These are phyloP conservation scores for Amanita thiersii DNA, from an alignment of 768 basidiomycete genomes.

Conservation along the genomic window DNA sequence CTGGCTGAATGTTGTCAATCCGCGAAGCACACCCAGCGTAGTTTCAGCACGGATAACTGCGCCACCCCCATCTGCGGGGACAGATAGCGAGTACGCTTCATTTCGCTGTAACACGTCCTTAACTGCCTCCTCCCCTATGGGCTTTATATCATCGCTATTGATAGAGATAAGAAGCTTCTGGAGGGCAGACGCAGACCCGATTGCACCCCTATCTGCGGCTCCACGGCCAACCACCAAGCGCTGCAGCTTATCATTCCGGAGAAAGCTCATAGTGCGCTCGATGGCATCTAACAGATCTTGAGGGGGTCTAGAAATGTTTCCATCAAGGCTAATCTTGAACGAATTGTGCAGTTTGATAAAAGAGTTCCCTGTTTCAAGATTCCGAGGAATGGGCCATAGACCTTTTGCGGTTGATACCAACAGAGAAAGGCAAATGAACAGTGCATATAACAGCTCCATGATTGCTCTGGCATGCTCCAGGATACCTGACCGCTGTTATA, in stretches of 20 bases:
- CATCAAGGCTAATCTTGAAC: slow-evolving; percentile 47
- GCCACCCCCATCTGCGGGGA: slow-evolving; percentile 38
- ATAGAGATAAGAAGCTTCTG: slow-evolving; percentile 27
- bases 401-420: too few species aligned
- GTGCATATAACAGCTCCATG: too few species aligned
- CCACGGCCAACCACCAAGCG: slow-evolving; percentile 47
- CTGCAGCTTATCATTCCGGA: slow-evolving; percentile 36
- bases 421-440: too few species aligned
- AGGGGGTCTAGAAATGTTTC: slow-evolving; percentile 34
- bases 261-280: background rate
- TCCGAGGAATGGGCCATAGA: slow-evolving; percentile 42
- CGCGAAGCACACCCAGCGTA: slow-evolving; percentile 51
- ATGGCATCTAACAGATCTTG: slow-evolving; percentile 54
- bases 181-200: slow-evolving; percentile 28
- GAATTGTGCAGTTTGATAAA: slow-evolving; percentile 36
- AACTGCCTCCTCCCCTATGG: slow-evolving; percentile 38
- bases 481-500: too few species aligned
- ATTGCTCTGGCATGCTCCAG: too few species aligned
- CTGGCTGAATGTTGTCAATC: slow-evolving; percentile 58
- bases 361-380: slow-evolving; percentile 31
- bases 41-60: slow-evolving; percentile 44
- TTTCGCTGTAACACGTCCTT: slow-evolving; percentile 32
- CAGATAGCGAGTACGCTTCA: slow-evolving; percentile 43
- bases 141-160: slow-evolving; percentile 16
- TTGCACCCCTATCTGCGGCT: slow-evolving; percentile 25